Evolutionary conservation across 208 protist species (phyloP).

Genomic region (Trypanosomatidae sp.): DNA sequence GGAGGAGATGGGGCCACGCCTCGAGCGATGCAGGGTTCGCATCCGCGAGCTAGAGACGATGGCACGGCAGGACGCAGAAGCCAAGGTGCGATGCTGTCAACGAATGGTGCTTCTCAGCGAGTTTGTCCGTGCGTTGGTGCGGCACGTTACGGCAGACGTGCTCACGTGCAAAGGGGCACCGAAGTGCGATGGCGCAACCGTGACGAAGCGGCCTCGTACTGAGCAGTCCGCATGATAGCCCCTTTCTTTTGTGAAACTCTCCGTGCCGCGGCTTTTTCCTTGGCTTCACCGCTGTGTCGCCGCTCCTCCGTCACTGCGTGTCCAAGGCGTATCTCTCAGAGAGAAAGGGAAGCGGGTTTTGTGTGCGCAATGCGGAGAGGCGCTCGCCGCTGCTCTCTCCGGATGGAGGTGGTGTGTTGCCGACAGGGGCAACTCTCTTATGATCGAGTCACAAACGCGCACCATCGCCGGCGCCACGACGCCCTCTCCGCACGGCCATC

Average conservation of each 20-base stretch:
- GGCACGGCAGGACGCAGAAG: slow-evolving; percentile 24
- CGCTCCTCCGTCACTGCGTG: neutral
- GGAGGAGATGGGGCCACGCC: slow-evolving; percentile 22
- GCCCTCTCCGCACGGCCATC: too few relatives aligned
- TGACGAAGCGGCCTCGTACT: slow-evolving; percentile 2
- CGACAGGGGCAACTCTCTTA: neutral
- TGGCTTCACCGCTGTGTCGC: neutral
- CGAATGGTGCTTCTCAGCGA: slow-evolving; percentile 51
- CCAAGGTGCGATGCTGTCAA: slow-evolving; percentile 36
- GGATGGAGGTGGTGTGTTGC: neutral
- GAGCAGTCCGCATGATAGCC: neutral
- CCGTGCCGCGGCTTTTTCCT: neutral
- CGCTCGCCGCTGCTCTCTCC: neutral
- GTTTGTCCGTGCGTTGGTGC: slow-evolving; percentile 25
- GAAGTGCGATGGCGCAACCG: neutral
- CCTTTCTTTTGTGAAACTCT: neutral
- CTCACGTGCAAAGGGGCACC: neutral
- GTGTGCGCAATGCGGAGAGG: neutral
- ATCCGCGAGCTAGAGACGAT: slow-evolving; percentile 39
- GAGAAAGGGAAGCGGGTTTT: neutral
- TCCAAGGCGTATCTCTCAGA: neutral
- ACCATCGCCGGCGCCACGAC: neutral
- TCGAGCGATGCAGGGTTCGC: slow-evolving; percentile 30
- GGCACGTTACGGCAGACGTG: slow-evolving; percentile 6
- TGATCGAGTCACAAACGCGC: neutral